These are phyloP conservation scores for Ceriops decandra DNA, from an alignment of 345 rosid genomes.

Conservation along the genomic window DNA sequence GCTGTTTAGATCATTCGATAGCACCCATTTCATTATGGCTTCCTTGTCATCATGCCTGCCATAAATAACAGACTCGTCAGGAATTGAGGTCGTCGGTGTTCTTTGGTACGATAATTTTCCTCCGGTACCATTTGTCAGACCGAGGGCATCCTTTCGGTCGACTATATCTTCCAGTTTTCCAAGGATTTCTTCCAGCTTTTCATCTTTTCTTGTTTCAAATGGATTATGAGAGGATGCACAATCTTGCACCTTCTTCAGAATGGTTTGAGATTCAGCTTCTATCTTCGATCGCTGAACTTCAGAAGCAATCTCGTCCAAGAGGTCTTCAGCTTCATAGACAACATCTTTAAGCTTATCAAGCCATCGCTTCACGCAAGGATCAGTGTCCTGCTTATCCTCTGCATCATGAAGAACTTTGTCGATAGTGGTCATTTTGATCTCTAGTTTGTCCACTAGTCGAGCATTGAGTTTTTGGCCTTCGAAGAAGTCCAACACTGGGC, in stretches of 20 bases:
- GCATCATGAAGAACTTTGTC: not conserved
- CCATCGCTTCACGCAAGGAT: not conserved
- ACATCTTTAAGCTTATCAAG: not conserved
- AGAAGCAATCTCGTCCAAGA: not conserved
- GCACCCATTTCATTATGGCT: constrained; percentile 5
- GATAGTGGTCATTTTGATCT: not conserved
- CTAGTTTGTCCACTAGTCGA: not conserved
- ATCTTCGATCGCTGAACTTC: not conserved
- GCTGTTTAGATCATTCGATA: not conserved
- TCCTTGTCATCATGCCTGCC: constrained; percentile 21
- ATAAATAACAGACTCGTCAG: constrained; percentile 1
- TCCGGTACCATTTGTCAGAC: not conserved
- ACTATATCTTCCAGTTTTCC: not conserved
- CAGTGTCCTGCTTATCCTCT: not conserved
- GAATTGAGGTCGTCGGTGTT: not conserved
- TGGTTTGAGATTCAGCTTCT: not conserved
- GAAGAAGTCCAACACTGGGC: not conserved
- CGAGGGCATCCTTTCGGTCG: not conserved
- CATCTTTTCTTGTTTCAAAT: not conserved
- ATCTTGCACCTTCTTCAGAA: not conserved
- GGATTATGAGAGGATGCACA: not conserved
- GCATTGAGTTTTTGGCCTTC: not conserved
- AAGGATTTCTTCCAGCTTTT: not conserved
- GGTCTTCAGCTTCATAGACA: not conserved
- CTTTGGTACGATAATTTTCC: not conserved